A percentile compares a stretch with the other conserved stretches of the same genome.
These are phyloP conservation scores for Colletotrichum karsti DNA, from an alignment of 2,329 filamentous ascomycete species.

Conservation along the genomic window DNA sequence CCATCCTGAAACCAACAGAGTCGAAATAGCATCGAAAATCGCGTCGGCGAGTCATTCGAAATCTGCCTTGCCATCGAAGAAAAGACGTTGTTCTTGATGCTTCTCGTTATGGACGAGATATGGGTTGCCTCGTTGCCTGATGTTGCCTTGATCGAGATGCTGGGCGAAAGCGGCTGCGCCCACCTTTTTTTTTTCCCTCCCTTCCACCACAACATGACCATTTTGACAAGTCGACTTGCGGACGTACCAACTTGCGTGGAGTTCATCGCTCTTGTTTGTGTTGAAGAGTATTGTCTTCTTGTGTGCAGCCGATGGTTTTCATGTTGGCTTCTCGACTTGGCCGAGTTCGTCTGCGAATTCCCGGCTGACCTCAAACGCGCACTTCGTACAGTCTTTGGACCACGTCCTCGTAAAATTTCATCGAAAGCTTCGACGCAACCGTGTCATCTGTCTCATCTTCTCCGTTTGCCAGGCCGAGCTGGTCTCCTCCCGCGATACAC, in stretches of 20 bases:
- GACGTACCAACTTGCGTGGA: neutral
- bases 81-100: neutral
- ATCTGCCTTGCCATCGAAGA: neutral
- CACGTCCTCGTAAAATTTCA: conserved; percentile 52
- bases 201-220: neutral
- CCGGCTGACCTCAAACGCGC: conserved; percentile 36
- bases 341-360: neutral
- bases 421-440: conserved; percentile 48
- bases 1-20: neutral
- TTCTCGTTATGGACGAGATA: neutral
- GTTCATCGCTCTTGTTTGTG: neutral
- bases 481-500: conserved; percentile 46
- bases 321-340: neutral
- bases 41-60: neutral
- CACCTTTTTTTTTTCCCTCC: neutral
- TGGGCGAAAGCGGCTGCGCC: neutral
- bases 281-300: neutral
- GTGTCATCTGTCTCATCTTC: conserved; percentile 51
- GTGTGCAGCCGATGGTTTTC: accelerated
- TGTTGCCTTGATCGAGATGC: neutral
- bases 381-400: conserved; percentile 51
- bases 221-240: neutral
- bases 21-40: neutral
- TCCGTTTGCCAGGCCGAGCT: conserved; percentile 43
- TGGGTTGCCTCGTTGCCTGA: neutral